phyloP scores from a whole-genome alignment of 495 filamentous ascomycete genomes.

The Penicillium waksmanii region DNA sequence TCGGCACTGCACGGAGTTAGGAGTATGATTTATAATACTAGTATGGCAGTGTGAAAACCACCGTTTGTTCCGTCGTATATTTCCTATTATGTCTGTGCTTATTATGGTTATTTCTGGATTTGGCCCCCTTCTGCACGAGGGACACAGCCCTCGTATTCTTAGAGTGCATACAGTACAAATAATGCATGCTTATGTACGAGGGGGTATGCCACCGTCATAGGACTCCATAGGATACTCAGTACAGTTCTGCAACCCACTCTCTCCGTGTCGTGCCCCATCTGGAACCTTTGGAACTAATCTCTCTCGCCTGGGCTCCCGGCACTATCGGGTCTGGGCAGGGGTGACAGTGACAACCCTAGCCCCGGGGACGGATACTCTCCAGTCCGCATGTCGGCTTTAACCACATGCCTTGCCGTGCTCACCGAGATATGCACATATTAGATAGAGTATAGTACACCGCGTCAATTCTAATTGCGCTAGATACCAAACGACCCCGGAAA shows the following conservation, averaged over 20 bases:
- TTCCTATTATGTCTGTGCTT: background rate
- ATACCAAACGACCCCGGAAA: background rate
- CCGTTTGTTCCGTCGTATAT: background rate
- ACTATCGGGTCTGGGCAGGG: background rate
- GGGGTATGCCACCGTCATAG: conserved; percentile 17
- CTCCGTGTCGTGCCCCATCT: background rate
- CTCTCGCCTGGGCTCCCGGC: background rate
- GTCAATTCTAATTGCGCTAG: background rate
- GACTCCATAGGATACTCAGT: background rate
- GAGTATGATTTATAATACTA: background rate
- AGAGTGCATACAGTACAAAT: background rate
- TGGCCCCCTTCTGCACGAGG: conserved; percentile 14
- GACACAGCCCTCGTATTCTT: conserved; percentile 7
- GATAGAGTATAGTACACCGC: background rate
- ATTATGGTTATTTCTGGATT: background rate
- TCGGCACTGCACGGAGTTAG: conserved; percentile 13
- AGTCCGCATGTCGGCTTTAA: background rate
- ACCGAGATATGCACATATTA: background rate
- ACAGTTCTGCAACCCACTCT: conserved; percentile 14
- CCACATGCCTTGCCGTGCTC: background rate
- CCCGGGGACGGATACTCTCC: background rate
- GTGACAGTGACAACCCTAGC: background rate
- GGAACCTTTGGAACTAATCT: background rate
- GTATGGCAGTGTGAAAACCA: background rate
- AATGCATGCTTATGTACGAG: background rate